Evolutionary conservation across 805 yeast species (phyloP).

Genomic region (Tetrapisispora arboricola): DNA sequence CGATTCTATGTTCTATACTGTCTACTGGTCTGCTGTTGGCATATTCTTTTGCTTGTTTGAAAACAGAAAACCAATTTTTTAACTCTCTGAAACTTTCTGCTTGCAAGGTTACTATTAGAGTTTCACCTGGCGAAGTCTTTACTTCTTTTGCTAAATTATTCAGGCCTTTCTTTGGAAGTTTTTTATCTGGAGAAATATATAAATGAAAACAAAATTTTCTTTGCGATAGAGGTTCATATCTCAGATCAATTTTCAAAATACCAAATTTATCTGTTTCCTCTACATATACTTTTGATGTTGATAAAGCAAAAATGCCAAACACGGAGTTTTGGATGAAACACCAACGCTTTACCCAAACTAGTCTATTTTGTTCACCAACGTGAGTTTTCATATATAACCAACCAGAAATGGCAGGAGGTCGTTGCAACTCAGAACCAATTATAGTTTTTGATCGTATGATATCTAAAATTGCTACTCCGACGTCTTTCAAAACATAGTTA

Average conservation of each 20-base stretch:
- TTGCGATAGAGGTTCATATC: conserved; percentile 53
- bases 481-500: conserved; percentile 42
- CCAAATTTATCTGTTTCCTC: conserved; percentile 87
- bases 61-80: conserved; percentile 61
- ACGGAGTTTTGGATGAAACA: conserved; percentile 63
- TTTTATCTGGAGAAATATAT: conserved; percentile 19
- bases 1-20: conserved; percentile 31
- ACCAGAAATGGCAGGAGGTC: conserved; percentile 55
- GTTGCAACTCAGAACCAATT: background rate
- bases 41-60: conserved; percentile 44
- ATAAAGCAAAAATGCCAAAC: conserved; percentile 64
- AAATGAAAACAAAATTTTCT: conserved; percentile 74
- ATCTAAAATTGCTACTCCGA: conserved; percentile 34
- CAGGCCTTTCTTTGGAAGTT: background rate
- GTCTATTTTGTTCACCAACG: conserved; percentile 40
- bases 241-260: conserved; percentile 54
- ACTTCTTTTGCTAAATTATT: background rate
- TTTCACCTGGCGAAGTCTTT: background rate
- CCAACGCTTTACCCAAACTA: conserved; percentile 80
- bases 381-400: conserved; percentile 72
- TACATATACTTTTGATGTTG: conserved; percentile 60
- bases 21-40: conserved; percentile 31
- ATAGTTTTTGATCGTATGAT: background rate
- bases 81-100: conserved; percentile 65
- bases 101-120: conserved; percentile 44